Conservation (phyloP, 2,329 filamentous ascomycete species). For the Venturiaceae sp. region DNA sequence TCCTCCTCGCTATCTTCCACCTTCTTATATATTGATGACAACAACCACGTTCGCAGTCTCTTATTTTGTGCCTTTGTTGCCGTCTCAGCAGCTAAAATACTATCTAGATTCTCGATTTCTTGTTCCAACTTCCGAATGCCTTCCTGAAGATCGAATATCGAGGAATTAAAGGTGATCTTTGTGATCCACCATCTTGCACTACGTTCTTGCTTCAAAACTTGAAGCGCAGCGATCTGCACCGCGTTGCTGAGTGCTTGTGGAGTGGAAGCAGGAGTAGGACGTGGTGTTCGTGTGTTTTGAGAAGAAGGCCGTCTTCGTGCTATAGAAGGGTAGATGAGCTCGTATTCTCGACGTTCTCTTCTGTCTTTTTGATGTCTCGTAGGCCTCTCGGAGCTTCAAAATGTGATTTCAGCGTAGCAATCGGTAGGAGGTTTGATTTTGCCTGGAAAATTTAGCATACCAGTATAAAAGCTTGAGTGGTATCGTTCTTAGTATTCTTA, state of each 20-base stretch:
- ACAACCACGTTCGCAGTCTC: conserved; percentile 18
- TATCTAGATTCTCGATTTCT: conserved; percentile 15
- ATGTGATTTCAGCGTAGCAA: neutral
- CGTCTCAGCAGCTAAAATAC: conserved; percentile 14
- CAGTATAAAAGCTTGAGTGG: conserved; percentile 25
- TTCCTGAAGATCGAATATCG: conserved; percentile 10
- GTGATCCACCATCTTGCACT: conserved; percentile 14
- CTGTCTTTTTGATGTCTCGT: conserved; percentile 26
- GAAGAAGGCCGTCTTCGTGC: conserved; percentile 8
- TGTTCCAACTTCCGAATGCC: conserved; percentile 14
- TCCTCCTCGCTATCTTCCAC: conserved; percentile 16
- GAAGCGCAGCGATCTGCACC: conserved; percentile 18
- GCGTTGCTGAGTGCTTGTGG: conserved; percentile 13
- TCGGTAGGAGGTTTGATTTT: neutral
- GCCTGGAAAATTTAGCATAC: conserved; percentile 15
- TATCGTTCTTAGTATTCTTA: conserved; percentile 17
- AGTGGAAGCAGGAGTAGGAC: conserved; percentile 3
- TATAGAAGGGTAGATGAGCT: conserved; percentile 21
- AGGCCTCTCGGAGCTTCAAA: conserved; percentile 22
- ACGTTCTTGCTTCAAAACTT: conserved; percentile 18
- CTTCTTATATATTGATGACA: conserved; percentile 17
- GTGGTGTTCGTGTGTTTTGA: neutral
- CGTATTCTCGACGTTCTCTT: conserved; percentile 20
- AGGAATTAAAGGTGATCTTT: conserved; percentile 13
- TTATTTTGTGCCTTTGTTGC: conserved; percentile 16